phyloP scores from a whole-genome alignment of 73 alveolate species.

The Uronychia setigera region DNA sequence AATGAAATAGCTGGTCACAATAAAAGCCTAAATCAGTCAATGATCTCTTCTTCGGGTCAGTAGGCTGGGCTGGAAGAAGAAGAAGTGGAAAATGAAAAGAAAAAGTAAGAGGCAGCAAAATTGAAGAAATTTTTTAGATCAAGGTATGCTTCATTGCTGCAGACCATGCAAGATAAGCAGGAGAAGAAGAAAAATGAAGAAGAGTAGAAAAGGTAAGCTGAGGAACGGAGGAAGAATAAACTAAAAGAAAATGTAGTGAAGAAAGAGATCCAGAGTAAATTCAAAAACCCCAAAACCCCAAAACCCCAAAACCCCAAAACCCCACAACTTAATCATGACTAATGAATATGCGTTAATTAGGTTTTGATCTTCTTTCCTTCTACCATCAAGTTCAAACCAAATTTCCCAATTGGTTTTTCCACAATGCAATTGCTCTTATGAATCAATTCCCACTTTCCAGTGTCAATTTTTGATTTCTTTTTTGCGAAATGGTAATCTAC shows the following conservation, averaged over 20 bases:
- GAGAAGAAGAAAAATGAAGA: neutral
- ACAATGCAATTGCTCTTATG: constrained; percentile 60
- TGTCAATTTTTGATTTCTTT: constrained; percentile 79
- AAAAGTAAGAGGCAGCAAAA: neutral
- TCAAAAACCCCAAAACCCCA: neutral
- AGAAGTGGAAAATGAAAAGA: neutral
- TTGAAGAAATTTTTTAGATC: neutral
- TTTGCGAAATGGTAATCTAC: constrained; percentile 86
- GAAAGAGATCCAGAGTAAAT: neutral
- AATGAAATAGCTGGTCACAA: too few relatives aligned
- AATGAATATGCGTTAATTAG: too few relatives aligned
- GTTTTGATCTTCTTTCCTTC: too few relatives aligned
- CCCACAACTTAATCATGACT: too few relatives aligned
- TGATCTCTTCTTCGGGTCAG: neutral
- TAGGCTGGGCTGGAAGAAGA: neutral
- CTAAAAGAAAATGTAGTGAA: neutral
- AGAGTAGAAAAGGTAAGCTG: neutral
- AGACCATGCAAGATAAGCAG: neutral
- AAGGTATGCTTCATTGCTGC: neutral
- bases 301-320: too few relatives aligned
- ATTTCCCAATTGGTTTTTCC: too few relatives aligned
- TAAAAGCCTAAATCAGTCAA: neutral
- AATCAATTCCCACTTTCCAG: constrained; percentile 89
- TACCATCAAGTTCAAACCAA: too few relatives aligned
- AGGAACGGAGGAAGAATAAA: neutral